Evolutionary conservation across 2,329 filamentous ascomycete species (phyloP).

Genomic region (Sphaerulina musiva): DNA sequence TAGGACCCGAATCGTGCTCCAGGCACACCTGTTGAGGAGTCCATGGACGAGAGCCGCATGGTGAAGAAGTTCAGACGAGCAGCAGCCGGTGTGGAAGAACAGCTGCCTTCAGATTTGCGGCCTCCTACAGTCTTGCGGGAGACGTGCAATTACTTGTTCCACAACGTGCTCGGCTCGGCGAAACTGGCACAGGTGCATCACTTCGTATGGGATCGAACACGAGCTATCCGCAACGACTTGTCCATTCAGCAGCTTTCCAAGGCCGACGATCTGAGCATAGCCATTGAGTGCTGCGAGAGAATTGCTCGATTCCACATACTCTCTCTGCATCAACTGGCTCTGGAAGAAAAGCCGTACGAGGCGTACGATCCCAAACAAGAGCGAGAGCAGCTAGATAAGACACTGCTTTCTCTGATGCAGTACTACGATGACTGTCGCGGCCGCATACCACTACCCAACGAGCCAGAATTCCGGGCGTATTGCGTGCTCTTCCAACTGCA

Average conservation of each 20-base stretch:
- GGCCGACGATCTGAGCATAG: conserved; percentile 49
- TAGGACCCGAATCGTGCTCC: conserved; percentile 29
- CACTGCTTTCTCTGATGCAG: conserved; percentile 54
- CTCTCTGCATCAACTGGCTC: conserved; percentile 54
- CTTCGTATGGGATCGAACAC: conserved; percentile 61
- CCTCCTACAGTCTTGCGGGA: conserved; percentile 45
- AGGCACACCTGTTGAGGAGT: conserved; percentile 32
- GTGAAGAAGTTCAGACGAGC: conserved; percentile 59
- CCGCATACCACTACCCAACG: conserved; percentile 48
- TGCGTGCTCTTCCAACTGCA: conserved; percentile 53
- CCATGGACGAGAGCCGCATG: conserved; percentile 50
- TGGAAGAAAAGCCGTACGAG: conserved; percentile 42
- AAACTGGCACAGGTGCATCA: conserved; percentile 51
- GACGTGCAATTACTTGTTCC: conserved; percentile 42
- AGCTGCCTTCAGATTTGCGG: conserved; percentile 57
- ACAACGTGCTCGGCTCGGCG: conserved; percentile 45
- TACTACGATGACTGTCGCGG: conserved; percentile 53
- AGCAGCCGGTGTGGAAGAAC: conserved; percentile 56
- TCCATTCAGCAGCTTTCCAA: conserved; percentile 56
- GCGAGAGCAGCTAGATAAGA: conserved; percentile 58
- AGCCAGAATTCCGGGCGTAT: conserved; percentile 59
- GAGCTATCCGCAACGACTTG: conserved; percentile 59
- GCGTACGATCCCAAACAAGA: conserved; percentile 55
- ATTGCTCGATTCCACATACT: conserved; percentile 60
- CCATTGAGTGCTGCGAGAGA: conserved; percentile 55